Percentiles rank a stretch among this genome's conserved stretches.
These are phyloP conservation scores for Emergomyces africanus DNA, from an alignment of 2,329 filamentous ascomycete genomes.

Conservation along the genomic window DNA sequence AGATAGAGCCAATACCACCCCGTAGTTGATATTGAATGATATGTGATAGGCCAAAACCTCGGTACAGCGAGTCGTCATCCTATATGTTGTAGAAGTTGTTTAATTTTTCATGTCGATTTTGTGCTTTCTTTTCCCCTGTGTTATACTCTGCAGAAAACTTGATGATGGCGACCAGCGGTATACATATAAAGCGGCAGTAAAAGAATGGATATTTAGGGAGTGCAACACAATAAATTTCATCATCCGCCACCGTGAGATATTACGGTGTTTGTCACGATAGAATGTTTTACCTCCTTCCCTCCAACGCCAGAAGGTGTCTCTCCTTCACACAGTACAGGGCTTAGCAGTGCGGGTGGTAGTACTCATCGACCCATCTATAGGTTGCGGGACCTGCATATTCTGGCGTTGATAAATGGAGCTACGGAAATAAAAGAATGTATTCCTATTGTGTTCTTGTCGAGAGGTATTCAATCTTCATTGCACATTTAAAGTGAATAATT, in stretches of 20 bases:
- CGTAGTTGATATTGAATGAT: constrained; percentile 53
- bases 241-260: too few relatives aligned
- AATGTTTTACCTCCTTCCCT: neutral
- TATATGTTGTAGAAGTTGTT: constrained; percentile 41
- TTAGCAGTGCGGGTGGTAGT: neutral
- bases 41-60: constrained; percentile 59
- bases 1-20: constrained; percentile 19
- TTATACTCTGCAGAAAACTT: neutral
- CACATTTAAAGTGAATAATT: neutral
- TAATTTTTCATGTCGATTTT: too few relatives aligned
- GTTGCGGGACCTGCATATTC: neutral
- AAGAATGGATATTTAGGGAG: neutral
- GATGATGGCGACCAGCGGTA: neutral
- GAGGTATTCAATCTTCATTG: neutral
- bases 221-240: neutral
- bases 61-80: constrained; percentile 55
- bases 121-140: too few relatives aligned
- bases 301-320: neutral
- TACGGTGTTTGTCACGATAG: too few relatives aligned
- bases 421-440: neutral
- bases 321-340: neutral
- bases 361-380: neutral
- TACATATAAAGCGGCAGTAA: neutral
- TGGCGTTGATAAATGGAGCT: neutral
- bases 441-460: neutral